Evolutionary conservation across 306 rosid species (phyloP).

Genomic region (Arachis hypogaea): DNA sequence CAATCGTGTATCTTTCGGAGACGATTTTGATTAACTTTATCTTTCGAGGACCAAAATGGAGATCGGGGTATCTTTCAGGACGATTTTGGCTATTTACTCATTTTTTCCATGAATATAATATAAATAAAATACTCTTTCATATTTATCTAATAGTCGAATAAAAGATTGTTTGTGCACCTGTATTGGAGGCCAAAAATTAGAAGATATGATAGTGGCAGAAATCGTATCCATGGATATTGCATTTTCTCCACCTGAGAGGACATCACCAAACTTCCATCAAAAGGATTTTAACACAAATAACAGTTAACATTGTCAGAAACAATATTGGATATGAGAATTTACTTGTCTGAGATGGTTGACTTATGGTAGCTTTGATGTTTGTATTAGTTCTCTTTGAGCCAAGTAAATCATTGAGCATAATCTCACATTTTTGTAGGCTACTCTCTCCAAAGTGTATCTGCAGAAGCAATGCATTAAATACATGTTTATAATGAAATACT

Average conservation of each 20-base stretch:
- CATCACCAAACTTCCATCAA: conserved; percentile 27
- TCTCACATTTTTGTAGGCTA: conserved; percentile 97
- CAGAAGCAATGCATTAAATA: conserved; percentile 42
- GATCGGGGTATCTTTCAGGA: too few species aligned
- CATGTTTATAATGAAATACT: conserved; percentile 24
- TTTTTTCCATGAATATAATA: not conserved
- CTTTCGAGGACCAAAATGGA: too few species aligned
- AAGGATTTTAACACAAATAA: conserved; percentile 28
- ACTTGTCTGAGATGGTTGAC: conserved; percentile 61
- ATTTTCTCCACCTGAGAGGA: conserved; percentile 52
- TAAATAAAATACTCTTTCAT: not conserved
- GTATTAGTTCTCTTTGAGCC: conserved; percentile 80
- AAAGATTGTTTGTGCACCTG: conserved; percentile 55
- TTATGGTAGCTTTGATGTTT: conserved; percentile 87
- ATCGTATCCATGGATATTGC: conserved; percentile 69
- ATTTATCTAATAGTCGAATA: conserved; percentile 6
- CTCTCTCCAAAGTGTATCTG: conserved; percentile 97
- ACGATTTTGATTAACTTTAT: too few species aligned
- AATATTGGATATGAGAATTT: conserved; percentile 30
- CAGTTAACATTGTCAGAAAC: conserved; percentile 12
- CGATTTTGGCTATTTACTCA: too few species aligned
- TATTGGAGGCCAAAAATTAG: conserved; percentile 99
- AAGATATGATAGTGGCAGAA: conserved; percentile 79
- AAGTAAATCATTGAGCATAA: conserved; percentile 93
- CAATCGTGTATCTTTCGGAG: too few species aligned